Evolutionary conservation across 179 eudicot species (phyloP), one percentile per base, ranked within the genome.

Genomic region (Actinidia arguta): DNA sequence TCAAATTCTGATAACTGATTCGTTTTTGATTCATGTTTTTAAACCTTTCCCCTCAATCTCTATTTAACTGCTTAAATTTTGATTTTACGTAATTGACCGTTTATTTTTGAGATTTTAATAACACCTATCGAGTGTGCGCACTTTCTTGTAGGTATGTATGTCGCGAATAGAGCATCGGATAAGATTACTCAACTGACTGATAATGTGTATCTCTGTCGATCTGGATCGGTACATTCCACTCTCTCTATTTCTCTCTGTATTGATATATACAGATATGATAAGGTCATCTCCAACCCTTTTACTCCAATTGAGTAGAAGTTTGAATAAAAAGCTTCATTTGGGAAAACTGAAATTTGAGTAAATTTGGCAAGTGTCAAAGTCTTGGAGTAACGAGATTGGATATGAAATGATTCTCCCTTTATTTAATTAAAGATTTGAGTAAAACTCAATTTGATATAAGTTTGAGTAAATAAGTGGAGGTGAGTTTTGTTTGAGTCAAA

Each of bases 121-220:
- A 31, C 46, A 31, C 36, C 36, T 31, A 31, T 31, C 2, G 36
- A n/a, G 36, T 31, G 36, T 31, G 36, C 36, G 59, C 63, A 47
- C 81, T 79, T 63, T 80, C 47, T 58, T 44, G n/a, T 79, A 95
- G 97, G 98, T 16, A 86, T 90, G 90, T 95, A 97, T 81, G 98
- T 95, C 80, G 99, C 98, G 2, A 97, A 97, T 89, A 91, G 99
- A 84, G 99, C 99, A 14, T 97, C 99, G 11, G 99, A 97, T 75
- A 97, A 97, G 89, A 97, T 95, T 84, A 95, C 98, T 1, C 91
- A 97, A 87, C 93, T 97, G 73, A 95, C 98, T 22, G 99, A 97
- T 78, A 97, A 95, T 84, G 98, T 97, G 52, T 95, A 94, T 74
- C 83, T 95, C 72, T 95, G 99, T 56, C 98, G 98, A 81, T 96